Base-by-base conservation (phyloP, 495 filamentous ascomycete genomes). In the Daldinia vernicosa region DNA sequence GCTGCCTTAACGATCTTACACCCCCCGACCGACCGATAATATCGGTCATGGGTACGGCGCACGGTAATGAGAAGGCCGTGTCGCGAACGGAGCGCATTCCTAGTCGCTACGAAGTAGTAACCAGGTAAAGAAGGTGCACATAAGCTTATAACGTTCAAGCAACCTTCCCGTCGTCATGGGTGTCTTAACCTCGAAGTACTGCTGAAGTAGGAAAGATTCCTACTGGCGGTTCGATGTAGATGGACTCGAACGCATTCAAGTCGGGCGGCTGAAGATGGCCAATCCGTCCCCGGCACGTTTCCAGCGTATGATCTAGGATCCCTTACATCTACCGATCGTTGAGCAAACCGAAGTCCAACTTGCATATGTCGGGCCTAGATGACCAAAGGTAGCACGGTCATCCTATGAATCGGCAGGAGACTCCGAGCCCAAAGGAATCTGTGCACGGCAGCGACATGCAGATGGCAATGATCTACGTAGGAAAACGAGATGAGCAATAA, bases 231-330 rank as follows among this genome's bases (percentile, higher is more conserved):
- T 27, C 33, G 56, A 40, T 30, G 50, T 55, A 58, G 52, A 65
- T 54, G 57, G 28, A 47, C 24, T 37, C 11, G 14, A 0, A 47
- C 9, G 32, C 17, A 37, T 26, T 35, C 26, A 39, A 27, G n/a
- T 59, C 60, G 39, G 43, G 47, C 66, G 56, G 56, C 57, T 66
- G 30, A 68, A 47, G 39, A 57, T 45, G 32, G 24, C 70, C 70
- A 69, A 73, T 69, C 70, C 43, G 24, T 58, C 65, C 47, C 14
- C 27, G 28, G 60, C 66, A 68, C 70, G 65, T 65, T 56, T 64
- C 35, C 65, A 69, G 60, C 55, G 56, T 66, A 52, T 28, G 53
- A 68, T 67, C 37, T 28, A 24, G n/a, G 17, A 57, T 37, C 55
- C 61, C 61, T 69, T 59, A 43, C 66, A 39, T 51, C 26, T 51